Base-by-base conservation (phyloP, 169 alveolate species). In the Eimeria falciformis region DNA sequence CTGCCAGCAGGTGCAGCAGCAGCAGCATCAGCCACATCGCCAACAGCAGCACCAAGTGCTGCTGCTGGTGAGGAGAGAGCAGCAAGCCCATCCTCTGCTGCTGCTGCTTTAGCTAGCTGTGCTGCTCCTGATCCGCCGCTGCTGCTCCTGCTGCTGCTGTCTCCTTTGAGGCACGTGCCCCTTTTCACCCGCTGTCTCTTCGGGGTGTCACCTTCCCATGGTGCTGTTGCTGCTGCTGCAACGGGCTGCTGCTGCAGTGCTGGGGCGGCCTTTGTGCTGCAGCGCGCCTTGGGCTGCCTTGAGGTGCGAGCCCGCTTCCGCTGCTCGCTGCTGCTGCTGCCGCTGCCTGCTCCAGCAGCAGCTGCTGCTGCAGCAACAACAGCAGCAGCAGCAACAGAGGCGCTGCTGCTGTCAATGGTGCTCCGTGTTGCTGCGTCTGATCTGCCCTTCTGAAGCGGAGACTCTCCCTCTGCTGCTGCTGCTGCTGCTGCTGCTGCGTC, bases 261-360 rank as follows among this genome's bases (percentile, higher is more conserved):
- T 33, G 82, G 58, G 18, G 82, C 82, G 29, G 56, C 82, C 40
- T 50, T 18, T 6, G 21, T 56, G 18, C 9, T 56, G 45, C 27
- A 27, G 6, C 27, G 23, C 82, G 82, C 58, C 82, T 37, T 17
- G 29, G 29, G 50, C 40, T 37, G 82, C 82, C 56, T 71, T 23
- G 55, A 29, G 55, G 58, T 71, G 56, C 82, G 6, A 6, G 45
- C 82, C 5, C 82, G 50, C 55, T 71, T 71, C 23, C 82, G 82
- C 50, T 71, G 82, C 5, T 71, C 82, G 82, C 82, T 71, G 82
- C 6, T 37, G 56, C 82, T 14, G 82, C 82, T 71, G 56, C 82
- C 40, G 82, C 71, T 58, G 71, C 71, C 21, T 14, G 33, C 21
- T 14, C 71, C 71, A 5, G 71, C 33, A 58, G 71, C 71, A 14